Percentiles rank a stretch among this genome's conserved stretches.
Evolutionary conservation across 2,329 filamentous ascomycete species (phyloP).

Genomic region (Emergomyces pasteurianus): DNA sequence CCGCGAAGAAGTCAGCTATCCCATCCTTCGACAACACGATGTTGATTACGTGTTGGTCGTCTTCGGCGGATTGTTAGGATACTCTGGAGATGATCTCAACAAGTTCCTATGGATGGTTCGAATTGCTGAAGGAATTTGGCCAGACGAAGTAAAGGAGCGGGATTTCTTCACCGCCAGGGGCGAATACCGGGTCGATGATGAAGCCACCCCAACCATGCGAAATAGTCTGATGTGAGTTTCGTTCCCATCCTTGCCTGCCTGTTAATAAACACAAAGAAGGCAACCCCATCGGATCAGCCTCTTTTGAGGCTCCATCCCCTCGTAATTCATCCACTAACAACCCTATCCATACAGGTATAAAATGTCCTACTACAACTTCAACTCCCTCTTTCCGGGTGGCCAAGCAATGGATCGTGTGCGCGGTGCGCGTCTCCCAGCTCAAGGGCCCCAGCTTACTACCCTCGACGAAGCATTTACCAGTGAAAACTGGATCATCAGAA

Average conservation of each 20-base stretch:
- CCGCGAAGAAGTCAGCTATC: constrained; percentile 93
- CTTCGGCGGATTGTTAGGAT: constrained; percentile 89
- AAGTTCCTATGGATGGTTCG: constrained; percentile 99
- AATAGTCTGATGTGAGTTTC: constrained; percentile 89
- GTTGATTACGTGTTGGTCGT: constrained; percentile 98
- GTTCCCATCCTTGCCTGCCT: neutral
- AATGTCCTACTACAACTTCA: constrained; percentile 99
- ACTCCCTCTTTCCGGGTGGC: constrained; percentile 78
- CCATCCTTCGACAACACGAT: constrained; percentile 96
- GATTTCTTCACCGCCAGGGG: constrained; percentile 89
- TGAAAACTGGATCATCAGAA: constrained; percentile 99
- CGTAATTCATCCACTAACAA: constrained; percentile 13
- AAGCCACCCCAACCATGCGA: constrained; percentile 92
- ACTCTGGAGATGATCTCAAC: constrained; percentile 98
- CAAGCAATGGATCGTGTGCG: constrained; percentile 88
- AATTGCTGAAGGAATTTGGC: constrained; percentile 98
- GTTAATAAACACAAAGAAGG: neutral
- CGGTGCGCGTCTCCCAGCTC: constrained; percentile 63
- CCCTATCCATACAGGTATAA: constrained; percentile 65
- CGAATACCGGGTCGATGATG: constrained; percentile 89
- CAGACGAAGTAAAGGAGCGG: constrained; percentile 95
- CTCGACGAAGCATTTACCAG: constrained; percentile 96
- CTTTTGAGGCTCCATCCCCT: neutral
- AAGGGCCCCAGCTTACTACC: constrained; percentile 73
- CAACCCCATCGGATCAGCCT: no score